Conservation (phyloP, 2,329 filamentous ascomycete species). For the Cercospora brassicicola region DNA sequence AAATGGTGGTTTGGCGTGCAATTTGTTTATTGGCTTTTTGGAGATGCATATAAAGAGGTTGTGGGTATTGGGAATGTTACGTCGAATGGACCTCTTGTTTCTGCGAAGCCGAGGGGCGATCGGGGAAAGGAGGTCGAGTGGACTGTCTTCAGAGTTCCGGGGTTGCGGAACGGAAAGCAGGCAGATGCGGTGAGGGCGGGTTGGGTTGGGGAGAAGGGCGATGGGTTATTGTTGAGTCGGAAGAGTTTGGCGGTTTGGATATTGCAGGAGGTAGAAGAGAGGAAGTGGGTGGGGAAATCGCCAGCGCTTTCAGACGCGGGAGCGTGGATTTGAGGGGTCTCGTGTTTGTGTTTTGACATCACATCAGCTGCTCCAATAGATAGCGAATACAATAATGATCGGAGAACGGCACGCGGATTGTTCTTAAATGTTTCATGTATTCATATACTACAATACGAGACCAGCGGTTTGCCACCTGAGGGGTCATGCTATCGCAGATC, state of each 20-base stretch:
- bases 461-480: not conserved
- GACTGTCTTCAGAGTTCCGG: constrained; percentile 28
- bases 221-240: constrained; percentile 25
- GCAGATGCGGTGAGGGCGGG: constrained; percentile 23
- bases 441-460: not conserved
- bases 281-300: constrained; percentile 27
- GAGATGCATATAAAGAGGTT: constrained; percentile 24
- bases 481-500: constrained; percentile 19
- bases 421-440: not conserved
- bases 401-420: not conserved
- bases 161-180: constrained; percentile 20
- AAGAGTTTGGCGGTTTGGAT: constrained; percentile 30
- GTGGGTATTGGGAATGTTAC: constrained; percentile 25
- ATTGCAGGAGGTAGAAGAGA: constrained; percentile 28
- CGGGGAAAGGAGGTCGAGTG: constrained; percentile 21
- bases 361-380: not conserved
- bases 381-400: not conserved
- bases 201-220: constrained; percentile 18
- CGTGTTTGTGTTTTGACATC: not conserved
- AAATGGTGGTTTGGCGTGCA: constrained; percentile 21
- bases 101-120: not conserved
- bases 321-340: constrained; percentile 22
- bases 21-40: constrained; percentile 15
- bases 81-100: not conserved
- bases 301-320: constrained; percentile 26